phyloP scores from a whole-genome alignment of 2,329 filamentous ascomycete genomes.

The Aspergillus clavatus region DNA sequence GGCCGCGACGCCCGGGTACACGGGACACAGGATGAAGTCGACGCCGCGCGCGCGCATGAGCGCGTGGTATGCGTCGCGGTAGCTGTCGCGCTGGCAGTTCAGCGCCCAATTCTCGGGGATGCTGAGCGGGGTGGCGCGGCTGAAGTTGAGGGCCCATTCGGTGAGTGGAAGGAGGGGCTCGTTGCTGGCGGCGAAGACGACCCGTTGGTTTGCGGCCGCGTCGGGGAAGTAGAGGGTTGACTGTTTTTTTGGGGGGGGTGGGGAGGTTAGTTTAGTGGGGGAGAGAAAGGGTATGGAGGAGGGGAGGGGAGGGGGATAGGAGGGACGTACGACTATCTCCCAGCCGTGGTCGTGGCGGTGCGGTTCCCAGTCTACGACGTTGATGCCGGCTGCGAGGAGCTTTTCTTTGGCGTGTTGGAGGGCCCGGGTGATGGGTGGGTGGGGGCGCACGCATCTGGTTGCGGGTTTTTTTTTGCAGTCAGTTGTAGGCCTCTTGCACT shows the following conservation, averaged over 20 bases:
- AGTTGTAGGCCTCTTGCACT: too few species aligned
- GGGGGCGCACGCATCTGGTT: conserved; percentile 56
- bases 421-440: conserved; percentile 57
- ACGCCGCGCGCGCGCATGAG: conserved; percentile 25
- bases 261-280: conserved; percentile 14
- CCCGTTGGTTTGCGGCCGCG: conserved; percentile 31
- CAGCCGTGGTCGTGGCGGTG: conserved; percentile 32
- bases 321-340: conserved; percentile 29
- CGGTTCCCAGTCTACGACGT: conserved; percentile 35
- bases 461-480: not conserved
- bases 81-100: conserved; percentile 25
- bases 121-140: conserved; percentile 18
- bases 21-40: conserved; percentile 30
- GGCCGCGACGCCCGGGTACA: conserved; percentile 24
- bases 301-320: not conserved
- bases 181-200: conserved; percentile 32
- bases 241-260: conserved; percentile 26
- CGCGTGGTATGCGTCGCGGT: conserved; percentile 30
- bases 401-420: conserved; percentile 21
- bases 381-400: conserved; percentile 43
- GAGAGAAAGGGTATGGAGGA: not conserved
- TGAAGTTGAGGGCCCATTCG: conserved; percentile 34
- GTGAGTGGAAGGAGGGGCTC: conserved; percentile 47
- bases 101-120: conserved; percentile 27
- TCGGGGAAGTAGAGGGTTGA: conserved; percentile 48